A percentile compares a stretch with the other conserved stretches of the same genome.
Evolutionary conservation across 208 protist species (phyloP).

Genomic region (Wallacemonas sp.): DNA sequence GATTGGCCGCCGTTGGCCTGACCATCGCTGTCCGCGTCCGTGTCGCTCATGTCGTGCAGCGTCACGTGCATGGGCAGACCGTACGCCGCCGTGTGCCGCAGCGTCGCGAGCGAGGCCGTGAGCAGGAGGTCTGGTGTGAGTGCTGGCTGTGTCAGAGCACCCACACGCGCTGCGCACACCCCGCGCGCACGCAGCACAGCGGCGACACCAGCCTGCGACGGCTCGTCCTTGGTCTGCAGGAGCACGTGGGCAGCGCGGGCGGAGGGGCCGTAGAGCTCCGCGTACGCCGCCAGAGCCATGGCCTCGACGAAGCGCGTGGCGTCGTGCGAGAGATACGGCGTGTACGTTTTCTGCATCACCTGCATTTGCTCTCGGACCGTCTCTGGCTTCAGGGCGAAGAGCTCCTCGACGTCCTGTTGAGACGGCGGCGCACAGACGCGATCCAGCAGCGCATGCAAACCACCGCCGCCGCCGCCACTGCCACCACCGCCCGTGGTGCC

Average conservation of each 20-base stretch:
- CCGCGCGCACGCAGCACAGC: constrained; percentile 15
- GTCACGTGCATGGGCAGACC: constrained; percentile 54
- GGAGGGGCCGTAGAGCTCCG: constrained; percentile 72
- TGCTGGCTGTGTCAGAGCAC: constrained; percentile 29
- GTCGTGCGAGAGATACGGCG: constrained; percentile 70
- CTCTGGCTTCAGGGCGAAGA: constrained; percentile 31
- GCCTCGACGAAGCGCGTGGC: constrained; percentile 64
- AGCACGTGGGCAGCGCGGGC: constrained; percentile 27
- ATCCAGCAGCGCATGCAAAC: constrained; percentile 28
- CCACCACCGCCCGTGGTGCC: constrained; percentile 17
- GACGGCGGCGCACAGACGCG: constrained; percentile 32
- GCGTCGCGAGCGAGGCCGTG: constrained; percentile 40
- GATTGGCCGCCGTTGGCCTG: background rate
- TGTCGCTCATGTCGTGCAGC: constrained; percentile 22
- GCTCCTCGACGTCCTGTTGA: constrained; percentile 41
- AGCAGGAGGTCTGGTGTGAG: constrained; percentile 26
- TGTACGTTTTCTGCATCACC: constrained; percentile 68
- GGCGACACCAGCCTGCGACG: background rate
- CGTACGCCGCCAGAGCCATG: constrained; percentile 67
- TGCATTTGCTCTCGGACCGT: constrained; percentile 55
- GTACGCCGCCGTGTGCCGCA: constrained; percentile 67
- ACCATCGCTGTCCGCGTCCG: too few relatives aligned
- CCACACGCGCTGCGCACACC: constrained; percentile 33
- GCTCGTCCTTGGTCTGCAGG: constrained; percentile 1
- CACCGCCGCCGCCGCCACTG: constrained; percentile 21